A percentile compares a stretch with the other conserved stretches of the same genome.
phyloP scores from a whole-genome alignment of 345 rosid genomes.

The Heritiera littoralis region DNA sequence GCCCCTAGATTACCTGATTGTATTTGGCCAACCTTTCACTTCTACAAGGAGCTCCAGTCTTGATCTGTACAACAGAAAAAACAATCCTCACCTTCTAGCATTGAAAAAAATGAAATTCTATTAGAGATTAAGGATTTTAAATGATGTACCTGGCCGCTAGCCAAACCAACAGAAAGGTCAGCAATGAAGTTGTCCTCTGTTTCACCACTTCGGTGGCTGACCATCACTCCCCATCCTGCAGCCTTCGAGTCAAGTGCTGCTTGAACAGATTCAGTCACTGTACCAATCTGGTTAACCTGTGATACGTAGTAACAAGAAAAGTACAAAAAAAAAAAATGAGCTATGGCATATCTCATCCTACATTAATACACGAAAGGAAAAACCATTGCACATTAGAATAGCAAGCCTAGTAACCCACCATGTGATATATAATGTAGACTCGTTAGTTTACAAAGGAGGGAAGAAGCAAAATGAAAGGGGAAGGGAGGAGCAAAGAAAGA shows the following conservation, averaged over 20 bases:
- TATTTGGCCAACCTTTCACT: conserved; percentile 96
- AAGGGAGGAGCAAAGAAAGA: background rate
- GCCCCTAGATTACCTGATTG: conserved; percentile 66
- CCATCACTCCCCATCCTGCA: conserved; percentile 99
- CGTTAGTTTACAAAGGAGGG: background rate
- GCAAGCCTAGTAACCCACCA: too few species aligned
- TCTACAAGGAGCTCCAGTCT: conserved; percentile 98
- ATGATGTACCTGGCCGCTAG: conserved; percentile 83
- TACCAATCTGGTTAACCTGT: conserved; percentile 98
- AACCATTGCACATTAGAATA: background rate
- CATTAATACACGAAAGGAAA: background rate
- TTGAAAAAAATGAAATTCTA: background rate
- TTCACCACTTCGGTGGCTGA: conserved; percentile 97
- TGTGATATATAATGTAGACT: background rate
- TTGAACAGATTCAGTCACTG: conserved; percentile 92
- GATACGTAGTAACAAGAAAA: conserved; percentile 7
- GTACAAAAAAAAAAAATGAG: background rate
- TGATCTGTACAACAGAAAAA: conserved; percentile 56
- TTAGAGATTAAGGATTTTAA: conserved; percentile 20
- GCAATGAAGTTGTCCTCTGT: conserved; percentile 97
- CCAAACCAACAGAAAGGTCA: conserved; percentile 94
- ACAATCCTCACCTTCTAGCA: conserved; percentile 15
- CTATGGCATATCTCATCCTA: background rate
- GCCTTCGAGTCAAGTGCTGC: conserved; percentile 96
- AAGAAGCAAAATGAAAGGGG: background rate